These are phyloP conservation scores for Pythium scleroteichum DNA, from an alignment of 352 stramenopile genomes.

Conservation along the genomic window DNA sequence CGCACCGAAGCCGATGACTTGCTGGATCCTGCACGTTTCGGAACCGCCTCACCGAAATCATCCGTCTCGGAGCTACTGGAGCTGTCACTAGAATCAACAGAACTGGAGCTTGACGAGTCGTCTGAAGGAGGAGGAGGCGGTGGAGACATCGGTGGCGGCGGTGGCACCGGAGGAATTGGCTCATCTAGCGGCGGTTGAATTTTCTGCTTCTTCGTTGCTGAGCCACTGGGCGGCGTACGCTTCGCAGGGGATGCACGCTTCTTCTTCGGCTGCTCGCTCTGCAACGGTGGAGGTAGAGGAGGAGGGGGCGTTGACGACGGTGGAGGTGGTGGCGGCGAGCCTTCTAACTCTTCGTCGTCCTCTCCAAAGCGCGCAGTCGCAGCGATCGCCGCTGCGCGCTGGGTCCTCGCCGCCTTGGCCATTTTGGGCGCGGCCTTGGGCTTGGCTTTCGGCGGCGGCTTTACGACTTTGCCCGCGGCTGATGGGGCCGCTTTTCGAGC, in stretches of 20 bases:
- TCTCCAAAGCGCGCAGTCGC: conserved; percentile 19
- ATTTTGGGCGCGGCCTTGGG: conserved; percentile 5
- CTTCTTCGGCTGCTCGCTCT: conserved; percentile 25
- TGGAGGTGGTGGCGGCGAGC: conserved; percentile 14
- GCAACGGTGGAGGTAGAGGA: conserved; percentile 32
- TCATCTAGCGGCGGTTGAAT: background rate
- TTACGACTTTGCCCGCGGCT: conserved; percentile 17
- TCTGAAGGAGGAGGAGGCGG: conserved; percentile 23
- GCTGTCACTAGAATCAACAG: conserved; percentile 25
- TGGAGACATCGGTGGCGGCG: conserved; percentile 19
- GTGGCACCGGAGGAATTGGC: conserved; percentile 11
- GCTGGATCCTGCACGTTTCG: conserved; percentile 18
- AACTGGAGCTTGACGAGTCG: conserved; percentile 30
- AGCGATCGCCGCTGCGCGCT: conserved; percentile 16
- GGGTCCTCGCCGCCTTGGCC: conserved; percentile 15
- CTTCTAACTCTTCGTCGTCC: conserved; percentile 19
- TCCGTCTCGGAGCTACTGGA: conserved; percentile 35
- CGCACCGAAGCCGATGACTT: conserved; percentile 14
- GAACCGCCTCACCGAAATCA: conserved; percentile 14
- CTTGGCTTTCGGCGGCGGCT: conserved; percentile 18
- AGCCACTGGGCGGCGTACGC: conserved; percentile 2
- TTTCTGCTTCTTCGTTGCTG: conserved; percentile 18
- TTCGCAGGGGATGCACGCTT: conserved; percentile 29
- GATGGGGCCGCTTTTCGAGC: conserved; percentile 26
- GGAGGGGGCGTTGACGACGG: conserved; percentile 33